Percentiles rank a stretch among this genome's conserved stretches.
Conservation (phyloP, 2,329 filamentous ascomycete genomes). For the Hymenoscyphus repandus region DNA sequence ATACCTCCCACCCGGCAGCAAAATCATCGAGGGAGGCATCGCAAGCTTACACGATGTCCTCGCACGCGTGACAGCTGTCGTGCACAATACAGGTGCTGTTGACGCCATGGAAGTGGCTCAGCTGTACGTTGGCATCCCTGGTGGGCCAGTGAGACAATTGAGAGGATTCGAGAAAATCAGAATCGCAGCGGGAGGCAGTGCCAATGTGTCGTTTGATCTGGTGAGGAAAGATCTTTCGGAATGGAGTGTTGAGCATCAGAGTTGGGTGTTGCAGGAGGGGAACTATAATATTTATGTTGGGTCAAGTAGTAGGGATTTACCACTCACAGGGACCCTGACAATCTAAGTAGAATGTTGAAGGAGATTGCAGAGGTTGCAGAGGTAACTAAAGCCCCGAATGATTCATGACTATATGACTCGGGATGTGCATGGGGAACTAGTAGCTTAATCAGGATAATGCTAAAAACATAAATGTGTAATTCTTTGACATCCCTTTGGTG, state of each 20-base stretch:
- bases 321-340: conserved; percentile 7
- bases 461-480: no score
- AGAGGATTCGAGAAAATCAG: conserved; percentile 57
- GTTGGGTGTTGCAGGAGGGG: conserved; percentile 44
- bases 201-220: conserved; percentile 45
- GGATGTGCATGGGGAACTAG: no score
- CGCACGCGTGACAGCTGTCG: conserved; percentile 42
- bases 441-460: no score
- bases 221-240: conserved; percentile 58
- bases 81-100: conserved; percentile 47
- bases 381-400: no score
- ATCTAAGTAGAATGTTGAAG: neutral
- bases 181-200: conserved; percentile 41
- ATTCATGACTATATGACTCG: no score
- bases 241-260: conserved; percentile 56
- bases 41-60: conserved; percentile 49
- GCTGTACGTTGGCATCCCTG: conserved; percentile 29
- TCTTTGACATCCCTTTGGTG: no score
- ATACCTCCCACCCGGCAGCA: conserved; percentile 37
- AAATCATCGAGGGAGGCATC: conserved; percentile 47
- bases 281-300: conserved; percentile 22
- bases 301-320: conserved; percentile 17
- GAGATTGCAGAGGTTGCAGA: no score
- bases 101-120: conserved; percentile 31
- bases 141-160: conserved; percentile 52